These are phyloP conservation scores for Penicillium pancosmium DNA, from an alignment of 495 filamentous ascomycete genomes.

Conservation along the genomic window DNA sequence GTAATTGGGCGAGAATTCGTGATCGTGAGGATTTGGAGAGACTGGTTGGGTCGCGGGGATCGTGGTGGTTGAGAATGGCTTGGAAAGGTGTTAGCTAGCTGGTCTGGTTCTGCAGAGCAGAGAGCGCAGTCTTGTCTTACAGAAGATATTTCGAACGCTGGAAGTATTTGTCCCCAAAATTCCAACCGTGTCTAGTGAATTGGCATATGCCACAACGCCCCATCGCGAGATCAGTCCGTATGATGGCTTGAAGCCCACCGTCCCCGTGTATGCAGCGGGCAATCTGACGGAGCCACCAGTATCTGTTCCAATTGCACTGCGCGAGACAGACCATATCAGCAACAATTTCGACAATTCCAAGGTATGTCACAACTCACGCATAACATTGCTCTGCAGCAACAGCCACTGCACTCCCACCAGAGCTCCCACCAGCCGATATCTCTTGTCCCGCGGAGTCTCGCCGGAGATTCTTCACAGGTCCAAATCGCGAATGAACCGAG, in stretches of 20 bases:
- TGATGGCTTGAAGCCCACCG: constrained; percentile 90
- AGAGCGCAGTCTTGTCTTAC: constrained; percentile 36
- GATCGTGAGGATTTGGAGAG: constrained; percentile 55
- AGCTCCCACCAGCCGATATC: constrained; percentile 85
- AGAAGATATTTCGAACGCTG: constrained; percentile 57
- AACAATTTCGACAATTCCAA: not conserved
- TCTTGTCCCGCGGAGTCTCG: constrained; percentile 27
- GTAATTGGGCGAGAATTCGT: constrained; percentile 36
- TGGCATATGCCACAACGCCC: constrained; percentile 94
- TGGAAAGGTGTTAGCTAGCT: too few species aligned
- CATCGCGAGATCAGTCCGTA: constrained; percentile 82
- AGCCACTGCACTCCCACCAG: constrained; percentile 89
- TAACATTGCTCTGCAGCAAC: constrained; percentile 72
- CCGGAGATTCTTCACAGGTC: constrained; percentile 57
- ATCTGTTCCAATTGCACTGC: constrained; percentile 84
- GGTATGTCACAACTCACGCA: constrained; percentile 46
- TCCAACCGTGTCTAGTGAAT: constrained; percentile 93
- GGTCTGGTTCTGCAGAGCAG: not conserved
- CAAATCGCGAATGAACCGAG: constrained; percentile 73
- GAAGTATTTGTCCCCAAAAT: constrained; percentile 61
- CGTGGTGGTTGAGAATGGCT: constrained; percentile 60
- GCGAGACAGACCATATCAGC: constrained; percentile 5
- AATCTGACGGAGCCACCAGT: constrained; percentile 92
- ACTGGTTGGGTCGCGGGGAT: constrained; percentile 77
- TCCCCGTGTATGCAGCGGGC: constrained; percentile 87